phyloP scores from a whole-genome alignment of 176 grass and related monocot genomes.

The Saccharum officinarum region DNA sequence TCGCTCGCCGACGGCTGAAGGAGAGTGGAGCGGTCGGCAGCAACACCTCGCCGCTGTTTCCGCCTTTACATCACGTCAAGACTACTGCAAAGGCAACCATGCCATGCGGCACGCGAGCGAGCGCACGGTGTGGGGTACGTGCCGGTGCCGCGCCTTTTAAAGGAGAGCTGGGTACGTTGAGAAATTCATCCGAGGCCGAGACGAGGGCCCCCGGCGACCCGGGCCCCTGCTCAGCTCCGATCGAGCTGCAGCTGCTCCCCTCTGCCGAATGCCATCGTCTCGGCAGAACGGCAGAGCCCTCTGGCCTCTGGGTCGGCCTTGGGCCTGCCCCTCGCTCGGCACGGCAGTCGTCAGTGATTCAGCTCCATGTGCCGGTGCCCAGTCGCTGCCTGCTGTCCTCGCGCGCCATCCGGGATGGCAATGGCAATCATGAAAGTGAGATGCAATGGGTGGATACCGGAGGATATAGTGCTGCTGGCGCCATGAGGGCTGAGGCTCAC shows the following conservation, averaged over 20 bases:
- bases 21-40: neutral
- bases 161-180: neutral
- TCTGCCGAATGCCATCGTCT: neutral
- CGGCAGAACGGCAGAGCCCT: neutral
- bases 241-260: neutral
- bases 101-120: neutral
- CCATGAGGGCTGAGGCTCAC: neutral
- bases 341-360: slow-evolving; percentile 19
- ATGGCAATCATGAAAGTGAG: slow-evolving; percentile 34
- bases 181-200: neutral
- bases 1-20: neutral
- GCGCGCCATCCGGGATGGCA: neutral
- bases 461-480: neutral
- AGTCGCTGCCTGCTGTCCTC: slow-evolving; percentile 23
- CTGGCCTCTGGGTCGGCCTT: too few species aligned
- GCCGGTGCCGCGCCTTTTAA: slow-evolving; percentile 33
- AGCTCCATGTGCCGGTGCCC: slow-evolving; percentile 17
- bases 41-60: slow-evolving; percentile 15
- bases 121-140: neutral
- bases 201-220: neutral
- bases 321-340: neutral
- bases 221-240: neutral
- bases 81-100: neutral
- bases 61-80: slow-evolving; percentile 47
- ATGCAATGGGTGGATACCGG: slow-evolving; percentile 12